These are phyloP conservation scores for Candida montana DNA, from an alignment of 805 yeast species.

Conservation along the genomic window DNA sequence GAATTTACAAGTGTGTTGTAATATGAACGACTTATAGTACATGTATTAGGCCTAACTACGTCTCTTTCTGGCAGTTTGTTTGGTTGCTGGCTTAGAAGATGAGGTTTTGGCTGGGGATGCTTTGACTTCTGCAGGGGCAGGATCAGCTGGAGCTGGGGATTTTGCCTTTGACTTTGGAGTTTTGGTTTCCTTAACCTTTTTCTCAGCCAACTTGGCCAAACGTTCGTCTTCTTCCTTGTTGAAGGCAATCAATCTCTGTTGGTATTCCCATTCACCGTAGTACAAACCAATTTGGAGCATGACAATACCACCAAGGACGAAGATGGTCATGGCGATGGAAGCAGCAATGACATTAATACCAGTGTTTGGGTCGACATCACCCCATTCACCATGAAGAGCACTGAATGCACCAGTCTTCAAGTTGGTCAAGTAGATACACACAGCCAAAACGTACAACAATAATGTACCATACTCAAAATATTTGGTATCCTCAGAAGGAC, in stretches of 20 bases:
- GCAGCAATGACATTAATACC: slow-evolving; percentile 93
- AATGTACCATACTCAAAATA: slow-evolving; percentile 88
- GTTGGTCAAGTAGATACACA: slow-evolving; percentile 82
- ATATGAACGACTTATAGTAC: no score
- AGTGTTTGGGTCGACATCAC: slow-evolving; percentile 80
- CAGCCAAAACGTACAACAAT: slow-evolving; percentile 62
- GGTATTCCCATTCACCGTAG: slow-evolving; percentile 68
- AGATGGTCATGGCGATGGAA: slow-evolving; percentile 67
- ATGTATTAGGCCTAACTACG: neutral
- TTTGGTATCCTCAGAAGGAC: slow-evolving; percentile 80
- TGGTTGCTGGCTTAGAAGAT: slow-evolving; percentile 4
- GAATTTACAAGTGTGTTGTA: no score
- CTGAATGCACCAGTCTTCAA: slow-evolving; percentile 74
- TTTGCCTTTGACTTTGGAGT: neutral
- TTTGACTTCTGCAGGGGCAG: neutral
- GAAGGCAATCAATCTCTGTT: slow-evolving; percentile 31
- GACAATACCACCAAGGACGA: slow-evolving; percentile 72
- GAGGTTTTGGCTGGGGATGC: neutral
- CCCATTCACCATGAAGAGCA: slow-evolving; percentile 76
- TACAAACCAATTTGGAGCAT: slow-evolving; percentile 83
- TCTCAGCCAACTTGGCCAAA: slow-evolving; percentile 2
- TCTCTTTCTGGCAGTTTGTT: slow-evolving; percentile 12
- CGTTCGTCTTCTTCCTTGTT: slow-evolving; percentile 27
- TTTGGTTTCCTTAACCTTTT: slow-evolving; percentile 1
- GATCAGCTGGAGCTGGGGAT: neutral